Base-by-base conservation (phyloP, 495 filamentous ascomycete genomes). In the Hyaloscypha bicolor region DNA sequence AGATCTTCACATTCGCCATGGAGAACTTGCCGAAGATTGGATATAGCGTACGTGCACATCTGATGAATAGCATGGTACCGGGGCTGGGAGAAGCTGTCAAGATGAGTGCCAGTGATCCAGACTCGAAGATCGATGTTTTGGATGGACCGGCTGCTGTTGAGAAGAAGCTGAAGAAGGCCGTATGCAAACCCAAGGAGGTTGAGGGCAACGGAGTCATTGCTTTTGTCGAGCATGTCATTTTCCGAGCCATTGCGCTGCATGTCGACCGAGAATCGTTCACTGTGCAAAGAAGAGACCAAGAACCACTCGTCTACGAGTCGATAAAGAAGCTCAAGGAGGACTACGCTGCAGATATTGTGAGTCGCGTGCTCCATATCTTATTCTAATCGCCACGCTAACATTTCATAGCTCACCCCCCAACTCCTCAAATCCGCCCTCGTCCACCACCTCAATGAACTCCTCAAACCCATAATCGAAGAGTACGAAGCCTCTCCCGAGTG, bases 11-110 rank as follows among this genome's bases (percentile, higher is more conserved):
- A 9, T 79, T 90, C 9, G 93, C 93, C 0, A 89, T 90, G 35
- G 91, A 94, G 71, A 83, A 85, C 66, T 76, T 94, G n/a, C 89
- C 90, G 0, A 85, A 83, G 74, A 76, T 94, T 39, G 89, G 88
- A 6, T 93, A 90, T 79, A 83, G 83, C 61, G 31, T 63, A 25
- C 86, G 93, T 48, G 92, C 92, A 32, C 94, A 97, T 79, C 72
- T 97, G 56, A 91, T 97, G 83, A 97, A 92, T 71, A 85, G 91
- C 1, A 96, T 99, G 90, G 88, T 98, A 8, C 87, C 92, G 0
- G 94, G 95, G 19, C 77, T 98, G 3, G 83, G 80, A 42, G 92
- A 92, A 21, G 95, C 90, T 29, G 77, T 74, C 42, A 97, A 97
- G 80, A 94, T 91, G 88, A 86, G 83, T 66, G 82, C 85, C 12